A percentile compares a stretch with the other conserved stretches of the same genome.
These are phyloP conservation scores for Aurifilum marmelostoma DNA, from an alignment of 2,329 filamentous ascomycete species.

Conservation along the genomic window DNA sequence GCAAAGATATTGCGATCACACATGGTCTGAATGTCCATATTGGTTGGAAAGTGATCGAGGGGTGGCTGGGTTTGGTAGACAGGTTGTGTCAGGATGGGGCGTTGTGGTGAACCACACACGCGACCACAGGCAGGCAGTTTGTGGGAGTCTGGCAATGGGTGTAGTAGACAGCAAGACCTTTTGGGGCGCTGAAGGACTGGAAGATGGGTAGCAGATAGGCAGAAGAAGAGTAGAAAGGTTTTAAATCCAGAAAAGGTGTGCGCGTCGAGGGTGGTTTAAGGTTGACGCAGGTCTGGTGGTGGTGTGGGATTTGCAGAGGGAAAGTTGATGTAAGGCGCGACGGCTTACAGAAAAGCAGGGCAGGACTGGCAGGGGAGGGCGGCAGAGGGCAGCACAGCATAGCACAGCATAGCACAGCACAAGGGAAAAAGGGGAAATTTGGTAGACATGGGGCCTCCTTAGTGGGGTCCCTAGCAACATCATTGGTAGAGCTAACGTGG, in stretches of 20 bases:
- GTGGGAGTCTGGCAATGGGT: neutral
- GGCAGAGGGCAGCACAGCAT: neutral
- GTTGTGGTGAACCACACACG: slow-evolving; percentile 16
- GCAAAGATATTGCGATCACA: slow-evolving; percentile 17
- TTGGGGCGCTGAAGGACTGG: neutral
- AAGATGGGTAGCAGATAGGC: neutral
- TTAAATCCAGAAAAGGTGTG: neutral
- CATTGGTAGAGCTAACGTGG: slow-evolving; percentile 4
- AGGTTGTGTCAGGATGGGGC: slow-evolving; percentile 10
- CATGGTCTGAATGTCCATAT: slow-evolving; percentile 27
- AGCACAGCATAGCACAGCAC: slow-evolving; percentile 5
- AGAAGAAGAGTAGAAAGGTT: neutral
- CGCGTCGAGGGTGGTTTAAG: slow-evolving; percentile 2
- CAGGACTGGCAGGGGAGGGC: neutral
- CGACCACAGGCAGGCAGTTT: slow-evolving; percentile 7
- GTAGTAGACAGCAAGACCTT: neutral
- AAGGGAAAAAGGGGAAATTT: slow-evolving; percentile 15
- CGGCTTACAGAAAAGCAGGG: slow-evolving; percentile 13
- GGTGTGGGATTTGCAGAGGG: slow-evolving; percentile 4
- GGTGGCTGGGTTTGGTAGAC: slow-evolving; percentile 4
- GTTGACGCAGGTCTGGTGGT: neutral
- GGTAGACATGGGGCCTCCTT: neutral
- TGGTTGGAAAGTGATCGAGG: slow-evolving; percentile 5
- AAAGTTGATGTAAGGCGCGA: slow-evolving; percentile 15
- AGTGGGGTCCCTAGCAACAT: neutral